Base-by-base conservation (phyloP, 2,329 filamentous ascomycete species). In the Colletotrichum trifolii region DNA sequence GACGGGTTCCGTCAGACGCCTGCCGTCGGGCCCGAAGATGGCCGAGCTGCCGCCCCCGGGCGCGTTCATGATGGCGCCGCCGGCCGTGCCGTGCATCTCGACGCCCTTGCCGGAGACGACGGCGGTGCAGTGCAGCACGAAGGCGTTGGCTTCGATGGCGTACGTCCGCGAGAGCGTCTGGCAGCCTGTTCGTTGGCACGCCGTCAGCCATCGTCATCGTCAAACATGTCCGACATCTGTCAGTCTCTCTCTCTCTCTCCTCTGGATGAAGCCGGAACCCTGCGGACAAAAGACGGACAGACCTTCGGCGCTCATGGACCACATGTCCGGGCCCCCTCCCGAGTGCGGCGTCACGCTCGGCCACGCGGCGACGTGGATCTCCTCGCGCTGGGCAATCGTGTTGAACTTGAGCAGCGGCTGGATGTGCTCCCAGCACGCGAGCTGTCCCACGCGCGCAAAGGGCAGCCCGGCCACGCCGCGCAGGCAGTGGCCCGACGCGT, bases 341-440 rank as follows among this genome's bases (percentile, higher is more conserved):
- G 45, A 53, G 17, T 60, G 65, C 5, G 65, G 61, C 11, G 60
- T 59, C 12, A 65, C 43, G 39, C 43, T 66, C 34, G 73, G 73
- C 74, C 73, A 75, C 13, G 68, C 70, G 8, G 73, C 72, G 1
- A 75, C 58, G 39, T 75, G 73, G 2, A 75, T 71, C 35, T 75
- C 70, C n/a, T 74, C 73, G 2, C 71, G 68, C 4, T 68, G 67
- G 4, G 72, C 68, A 5, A 73, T 71, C 11, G 72, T 73, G 40
- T 74, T 70, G 4, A 68, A 65, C 74, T 64, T 52, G 69, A 81
- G 76, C 71, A 83, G 81, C 6, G 80, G 84, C 72, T 85, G 85
- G 71, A 85, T 82, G 66, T 88, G 83, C 69, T 87, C 83, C 83
- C 83, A 87, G 74, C 84, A 87, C 68, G 85, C 85, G 34, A 87